Evolutionary conservation across 805 yeast genomes (phyloP).

Genomic region (Pichia nakasei): DNA sequence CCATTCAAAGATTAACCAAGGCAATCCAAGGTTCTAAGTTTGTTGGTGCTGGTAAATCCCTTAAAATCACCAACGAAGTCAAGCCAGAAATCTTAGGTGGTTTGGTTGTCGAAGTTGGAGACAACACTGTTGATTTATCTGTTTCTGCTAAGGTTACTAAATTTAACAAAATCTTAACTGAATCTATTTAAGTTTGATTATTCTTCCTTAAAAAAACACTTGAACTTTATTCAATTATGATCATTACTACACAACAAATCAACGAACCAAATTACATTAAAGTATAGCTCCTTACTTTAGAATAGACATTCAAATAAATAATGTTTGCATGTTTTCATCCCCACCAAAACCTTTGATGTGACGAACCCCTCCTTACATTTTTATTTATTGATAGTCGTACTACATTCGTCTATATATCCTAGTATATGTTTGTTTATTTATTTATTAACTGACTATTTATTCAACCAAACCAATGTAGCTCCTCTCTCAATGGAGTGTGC

Average conservation of each 20-base stretch:
- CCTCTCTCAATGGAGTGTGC: no score
- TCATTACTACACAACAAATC: no score
- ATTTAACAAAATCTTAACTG: constrained; percentile 81
- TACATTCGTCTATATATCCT: no score
- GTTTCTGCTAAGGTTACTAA: constrained; percentile 76
- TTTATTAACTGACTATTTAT: neutral
- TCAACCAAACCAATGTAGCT: no score
- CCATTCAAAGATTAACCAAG: constrained; percentile 66
- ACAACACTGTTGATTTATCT: constrained; percentile 91
- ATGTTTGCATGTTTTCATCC: no score
- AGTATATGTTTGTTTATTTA: neutral
- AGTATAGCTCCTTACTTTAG: no score
- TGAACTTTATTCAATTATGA: no score
- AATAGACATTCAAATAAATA: no score
- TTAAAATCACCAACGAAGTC: constrained; percentile 73
- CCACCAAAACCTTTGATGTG: neutral
- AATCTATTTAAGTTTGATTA: constrained; percentile 54
- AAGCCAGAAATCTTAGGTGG: constrained; percentile 94
- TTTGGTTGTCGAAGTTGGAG: constrained; percentile 90
- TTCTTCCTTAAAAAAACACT: neutral
- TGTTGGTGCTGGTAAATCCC: constrained; percentile 80
- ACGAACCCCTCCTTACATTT: neutral
- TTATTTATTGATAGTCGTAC: neutral
- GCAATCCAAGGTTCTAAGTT: constrained; percentile 70
- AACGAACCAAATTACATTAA: no score